phyloP scores from a whole-genome alignment of 2,329 filamentous ascomycete species.

The Claviceps humidiphila region DNA sequence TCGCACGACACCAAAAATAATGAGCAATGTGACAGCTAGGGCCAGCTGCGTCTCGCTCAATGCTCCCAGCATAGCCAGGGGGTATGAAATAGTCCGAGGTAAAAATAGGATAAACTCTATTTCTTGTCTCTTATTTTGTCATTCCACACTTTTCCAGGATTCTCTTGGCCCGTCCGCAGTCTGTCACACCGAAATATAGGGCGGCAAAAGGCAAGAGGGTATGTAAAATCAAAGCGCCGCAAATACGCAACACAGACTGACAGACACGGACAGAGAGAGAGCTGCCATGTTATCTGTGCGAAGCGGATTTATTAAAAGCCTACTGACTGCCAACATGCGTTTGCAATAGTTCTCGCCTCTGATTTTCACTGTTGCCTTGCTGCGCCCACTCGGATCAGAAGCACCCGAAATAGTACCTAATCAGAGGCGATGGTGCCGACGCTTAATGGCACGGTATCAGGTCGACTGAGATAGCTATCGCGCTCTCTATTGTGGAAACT shows the following conservation, averaged over 20 bases:
- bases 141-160: background rate
- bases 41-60: constrained; percentile 1
- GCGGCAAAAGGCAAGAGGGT: background rate
- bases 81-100: background rate
- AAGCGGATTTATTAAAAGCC: background rate
- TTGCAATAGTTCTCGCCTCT: too few relatives aligned
- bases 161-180: background rate
- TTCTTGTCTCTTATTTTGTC: background rate
- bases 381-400: too few relatives aligned
- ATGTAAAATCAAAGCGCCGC: background rate
- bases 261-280: background rate
- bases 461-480: too few relatives aligned
- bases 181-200: background rate
- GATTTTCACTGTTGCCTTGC: too few relatives aligned
- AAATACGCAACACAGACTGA: background rate
- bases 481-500: too few relatives aligned
- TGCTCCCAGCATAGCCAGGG: constrained; percentile 1
- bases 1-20: background rate
- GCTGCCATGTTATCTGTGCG: background rate
- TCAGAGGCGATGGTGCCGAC: too few relatives aligned
- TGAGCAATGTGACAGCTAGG: background rate
- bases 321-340: too few relatives aligned
- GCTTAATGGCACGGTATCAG: too few relatives aligned
- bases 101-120: background rate
- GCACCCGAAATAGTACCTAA: too few relatives aligned